Evolutionary conservation across 495 filamentous ascomycete species (phyloP), one percentile per base, ranked within the genome.

Genomic region (Aspergillus funiculosus): DNA sequence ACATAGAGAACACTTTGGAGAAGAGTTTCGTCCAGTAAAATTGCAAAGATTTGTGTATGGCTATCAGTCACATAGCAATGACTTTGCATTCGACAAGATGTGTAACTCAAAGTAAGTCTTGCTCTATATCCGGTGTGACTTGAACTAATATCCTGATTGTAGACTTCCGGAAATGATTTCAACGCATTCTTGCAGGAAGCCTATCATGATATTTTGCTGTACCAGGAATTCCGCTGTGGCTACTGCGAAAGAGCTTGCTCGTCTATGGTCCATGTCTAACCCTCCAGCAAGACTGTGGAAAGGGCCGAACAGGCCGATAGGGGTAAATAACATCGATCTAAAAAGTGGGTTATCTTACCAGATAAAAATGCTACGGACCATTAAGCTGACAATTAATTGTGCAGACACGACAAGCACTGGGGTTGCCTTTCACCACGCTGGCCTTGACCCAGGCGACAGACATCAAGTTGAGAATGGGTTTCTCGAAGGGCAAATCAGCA

Each of bases 401-500:
- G 19, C 72, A 75, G 80, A 76, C 13, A 74, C 79, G 1, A 71
- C 83, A 5, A 53, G 61, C 11, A 76, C 81, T 31, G 90, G 89
- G 7, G 88, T 98, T 10, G 89, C 88, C 11, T 97, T 92, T 55
- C 92, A 98, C 58, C 91, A 98, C 63, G 91, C 88, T 17, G 92
- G 92, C 0, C 75, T 98, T 21, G 81, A 89, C 44, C 52, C 62
- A 0, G 60, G 69, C 26, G 92, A 98, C 58, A 77, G 91, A 48
- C 69, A 70, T 19, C 69, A 75, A 4, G 70, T 96, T 7, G 88
- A 95, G 53, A 76, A 74, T 27, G 75, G 75, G 2, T 98, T 85
- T 45, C 66, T 91, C 6, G 74, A 82, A 14, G 87, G 89, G 2
- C 71, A 87, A 6, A 71, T 98, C 42, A 84, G 75, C 47, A 83